Evolutionary conservation across 768 basidiomycete species (phyloP).

Genomic region (Agrocybe praecox): DNA sequence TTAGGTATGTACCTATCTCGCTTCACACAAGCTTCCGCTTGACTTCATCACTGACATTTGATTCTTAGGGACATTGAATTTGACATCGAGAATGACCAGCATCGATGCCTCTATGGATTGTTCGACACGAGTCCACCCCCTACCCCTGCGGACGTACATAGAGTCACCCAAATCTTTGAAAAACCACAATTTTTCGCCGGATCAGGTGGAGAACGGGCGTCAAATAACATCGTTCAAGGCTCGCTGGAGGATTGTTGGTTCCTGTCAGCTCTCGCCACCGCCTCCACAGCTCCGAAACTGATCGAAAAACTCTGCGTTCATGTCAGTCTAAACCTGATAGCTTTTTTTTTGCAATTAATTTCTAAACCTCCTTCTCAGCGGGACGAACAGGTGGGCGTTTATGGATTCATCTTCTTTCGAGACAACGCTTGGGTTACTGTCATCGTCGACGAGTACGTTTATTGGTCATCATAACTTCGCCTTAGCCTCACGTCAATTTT

Average conservation of each 20-base stretch:
- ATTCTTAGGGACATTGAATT: conserved; percentile 53
- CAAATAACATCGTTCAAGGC: conserved; percentile 55
- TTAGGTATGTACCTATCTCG: conserved; percentile 36
- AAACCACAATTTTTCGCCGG: conserved; percentile 38
- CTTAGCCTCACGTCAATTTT: background rate
- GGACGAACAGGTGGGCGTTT: conserved; percentile 55
- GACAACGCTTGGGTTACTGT: conserved; percentile 55
- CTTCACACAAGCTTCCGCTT: background rate
- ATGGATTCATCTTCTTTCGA: conserved; percentile 61
- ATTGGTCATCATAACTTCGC: background rate
- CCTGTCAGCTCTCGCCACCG: conserved; percentile 51
- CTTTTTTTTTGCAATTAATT: background rate
- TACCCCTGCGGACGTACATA: conserved; percentile 31
- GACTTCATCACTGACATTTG: background rate
- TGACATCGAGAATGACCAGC: conserved; percentile 55
- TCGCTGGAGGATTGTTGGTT: conserved; percentile 60
- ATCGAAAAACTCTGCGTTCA: conserved; percentile 47
- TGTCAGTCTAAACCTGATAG: too few species aligned
- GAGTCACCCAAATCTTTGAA: conserved; percentile 53
- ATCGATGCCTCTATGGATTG: conserved; percentile 36
- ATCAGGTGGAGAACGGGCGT: conserved; percentile 27
- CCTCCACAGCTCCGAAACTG: conserved; percentile 47
- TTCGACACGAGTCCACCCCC: conserved; percentile 14
- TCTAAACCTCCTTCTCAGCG: conserved; percentile 28
- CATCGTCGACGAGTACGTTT: conserved; percentile 56